Conservation (phyloP, 495 filamentous ascomycete species). For the Hypoxylon crocopeplum region DNA sequence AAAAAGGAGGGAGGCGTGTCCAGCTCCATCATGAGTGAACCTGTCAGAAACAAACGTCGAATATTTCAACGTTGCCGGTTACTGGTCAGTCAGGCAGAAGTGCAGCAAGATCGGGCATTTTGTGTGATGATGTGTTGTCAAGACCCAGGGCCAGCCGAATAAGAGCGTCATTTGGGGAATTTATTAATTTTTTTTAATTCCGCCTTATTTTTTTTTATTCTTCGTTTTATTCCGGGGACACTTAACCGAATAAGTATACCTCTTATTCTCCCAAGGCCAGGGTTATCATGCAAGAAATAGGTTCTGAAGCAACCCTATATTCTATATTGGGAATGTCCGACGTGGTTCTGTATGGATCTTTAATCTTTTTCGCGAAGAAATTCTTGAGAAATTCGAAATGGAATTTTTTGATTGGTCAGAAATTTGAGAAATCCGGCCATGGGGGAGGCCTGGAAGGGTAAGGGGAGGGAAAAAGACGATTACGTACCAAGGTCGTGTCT, state of each 20-base stretch:
- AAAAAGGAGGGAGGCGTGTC: constrained; percentile 2
- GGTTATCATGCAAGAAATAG: constrained; percentile 33
- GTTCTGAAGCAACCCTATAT: constrained; percentile 22
- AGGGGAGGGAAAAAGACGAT: constrained; percentile 19
- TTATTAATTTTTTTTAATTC: constrained; percentile 9
- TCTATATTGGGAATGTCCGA: constrained; percentile 25
- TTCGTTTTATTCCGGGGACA: constrained; percentile 7
- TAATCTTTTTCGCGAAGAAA: constrained; percentile 19
- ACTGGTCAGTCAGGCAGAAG: constrained; percentile 59
- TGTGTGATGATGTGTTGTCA: constrained; percentile 51
- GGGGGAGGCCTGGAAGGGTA: constrained; percentile 26
- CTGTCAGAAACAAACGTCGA: constrained; percentile 33
- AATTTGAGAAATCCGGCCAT: constrained; percentile 26
- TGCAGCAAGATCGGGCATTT: constrained; percentile 57
- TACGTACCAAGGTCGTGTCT: constrained; percentile 15
- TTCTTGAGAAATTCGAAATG: constrained; percentile 19
- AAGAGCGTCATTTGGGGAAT: constrained; percentile 24
- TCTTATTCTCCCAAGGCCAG: constrained; percentile 5
- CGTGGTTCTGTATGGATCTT: constrained; percentile 11
- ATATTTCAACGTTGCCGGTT: constrained; percentile 34
- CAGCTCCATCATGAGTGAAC: not conserved
- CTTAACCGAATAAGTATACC: constrained; percentile 18
- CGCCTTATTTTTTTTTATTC: constrained; percentile 5
- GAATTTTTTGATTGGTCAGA: constrained; percentile 41
- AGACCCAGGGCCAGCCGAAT: constrained; percentile 33